Percentiles rank a stretch among this genome's conserved stretches.
Conservation (phyloP, 2,329 filamentous ascomycete genomes). For the Fusarium staphyleae region DNA sequence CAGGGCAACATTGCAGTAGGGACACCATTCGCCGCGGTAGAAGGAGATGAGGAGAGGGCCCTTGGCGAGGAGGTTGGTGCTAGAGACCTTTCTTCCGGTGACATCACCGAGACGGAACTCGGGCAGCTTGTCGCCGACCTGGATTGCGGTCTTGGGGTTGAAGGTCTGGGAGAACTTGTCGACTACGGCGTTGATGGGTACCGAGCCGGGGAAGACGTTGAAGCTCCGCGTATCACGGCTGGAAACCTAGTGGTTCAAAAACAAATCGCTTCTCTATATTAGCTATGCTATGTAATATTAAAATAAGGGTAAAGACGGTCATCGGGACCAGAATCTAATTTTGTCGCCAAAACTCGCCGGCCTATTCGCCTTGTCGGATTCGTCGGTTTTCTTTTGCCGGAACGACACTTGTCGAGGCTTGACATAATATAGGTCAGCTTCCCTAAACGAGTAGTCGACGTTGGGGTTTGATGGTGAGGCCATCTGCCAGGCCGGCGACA, state of each 20-base stretch:
- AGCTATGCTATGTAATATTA: neutral
- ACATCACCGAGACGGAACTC: conserved; percentile 47
- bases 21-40: conserved; percentile 56
- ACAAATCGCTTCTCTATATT: neutral
- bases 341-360: conserved; percentile 1
- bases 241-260: neutral
- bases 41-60: conserved; percentile 52
- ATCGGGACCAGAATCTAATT: conserved; percentile 28
- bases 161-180: conserved; percentile 27
- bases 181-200: conserved; percentile 4
- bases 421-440: conserved; percentile 46
- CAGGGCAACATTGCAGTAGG: conserved; percentile 53
- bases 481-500: conserved; percentile 11
- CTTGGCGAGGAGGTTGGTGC: conserved; percentile 41
- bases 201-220: conserved; percentile 4
- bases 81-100: conserved; percentile 44
- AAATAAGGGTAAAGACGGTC: neutral
- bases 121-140: conserved; percentile 46
- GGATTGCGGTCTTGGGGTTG: conserved; percentile 39
- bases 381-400: neutral
- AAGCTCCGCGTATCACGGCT: neutral
- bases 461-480: conserved; percentile 28
- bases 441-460: conserved; percentile 48
- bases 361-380: neutral
- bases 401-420: conserved; percentile 32